Base-by-base conservation (phyloP, 371 early-diverging fungal genomes). In the Apophysomyces elegans region DNA sequence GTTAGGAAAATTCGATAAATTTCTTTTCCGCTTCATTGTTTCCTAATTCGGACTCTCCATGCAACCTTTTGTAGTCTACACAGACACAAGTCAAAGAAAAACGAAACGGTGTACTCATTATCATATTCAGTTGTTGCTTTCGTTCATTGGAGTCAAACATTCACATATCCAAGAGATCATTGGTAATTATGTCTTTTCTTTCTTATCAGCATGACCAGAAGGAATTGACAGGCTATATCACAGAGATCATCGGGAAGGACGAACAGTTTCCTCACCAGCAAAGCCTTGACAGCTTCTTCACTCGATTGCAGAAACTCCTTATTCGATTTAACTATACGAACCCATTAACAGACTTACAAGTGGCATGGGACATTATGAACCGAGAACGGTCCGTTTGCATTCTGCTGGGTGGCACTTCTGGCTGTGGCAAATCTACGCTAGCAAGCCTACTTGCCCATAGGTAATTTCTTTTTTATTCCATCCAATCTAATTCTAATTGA, bases 361-460 rank as follows among this genome's bases (percentile, higher is more conserved):
- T 77, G 11, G 68, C 74, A 7, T 78, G 73, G 71, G 39, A 39
- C 21, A 71, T 78, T 4, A 76, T 72, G 44, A 61, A 68, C 26
- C 60, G 67, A 16, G 56, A 76, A 47, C 59, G 68, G 12, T 73
- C 73, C 0, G 74, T 78, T 4, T 77, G 77, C 59, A 76, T 78
- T 12, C 43, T 78, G 1, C 41, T 78, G 5, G 79, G 79, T 2
- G 75, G 75, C 16, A 75, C 75, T 2, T 75, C 75, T 4, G 75
- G 73, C 12, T 70, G 70, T 45, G 75, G 79, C 18, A 78, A 78
- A 62, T 74, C 75, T 7, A 78, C 79, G 1, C 37, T 78, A 16
- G 77, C 74, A 0, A 75, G 76, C 58, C 46, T 78, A 9, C 61
- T 78, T 21, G 79, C 76, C 7, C 75, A 69, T 37, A 58, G 61